These are phyloP conservation scores for Taphrina pruni DNA, from an alignment of 1,139 yeast genomes.

Conservation along the genomic window DNA sequence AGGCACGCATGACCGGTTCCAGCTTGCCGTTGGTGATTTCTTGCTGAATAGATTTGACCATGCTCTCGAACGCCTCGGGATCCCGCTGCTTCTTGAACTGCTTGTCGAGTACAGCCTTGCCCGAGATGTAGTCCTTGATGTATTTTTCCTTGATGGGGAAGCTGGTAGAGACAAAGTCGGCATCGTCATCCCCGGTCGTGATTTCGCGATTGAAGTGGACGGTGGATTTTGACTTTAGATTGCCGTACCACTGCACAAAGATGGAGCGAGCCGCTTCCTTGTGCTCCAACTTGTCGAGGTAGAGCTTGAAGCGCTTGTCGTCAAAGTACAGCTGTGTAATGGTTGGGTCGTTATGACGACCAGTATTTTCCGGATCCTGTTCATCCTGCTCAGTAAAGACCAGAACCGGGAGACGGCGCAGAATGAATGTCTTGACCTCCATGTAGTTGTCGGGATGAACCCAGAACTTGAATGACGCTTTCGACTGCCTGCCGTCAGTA, in stretches of 20 bases:
- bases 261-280: constrained; percentile 71
- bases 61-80: constrained; percentile 61
- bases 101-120: constrained; percentile 57
- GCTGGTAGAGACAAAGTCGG: constrained; percentile 63
- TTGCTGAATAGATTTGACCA: constrained; percentile 65
- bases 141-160: constrained; percentile 79
- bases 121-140: constrained; percentile 65
- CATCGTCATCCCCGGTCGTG: constrained; percentile 59
- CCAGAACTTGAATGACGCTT: constrained; percentile 88
- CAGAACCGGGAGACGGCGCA: constrained; percentile 90
- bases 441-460: constrained; percentile 92
- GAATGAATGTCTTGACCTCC: constrained; percentile 93
- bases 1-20: constrained; percentile 85
- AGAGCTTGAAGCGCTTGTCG: constrained; percentile 78
- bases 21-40: constrained; percentile 70
- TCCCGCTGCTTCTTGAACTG: constrained; percentile 62
- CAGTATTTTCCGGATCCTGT: constrained; percentile 53
- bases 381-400: constrained; percentile 62
- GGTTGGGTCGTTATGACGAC: constrained; percentile 66
- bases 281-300: constrained; percentile 79
- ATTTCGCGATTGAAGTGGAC: constrained; percentile 77
- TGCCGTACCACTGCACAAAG: constrained; percentile 91
- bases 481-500: constrained; percentile 50
- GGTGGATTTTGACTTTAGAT: constrained; percentile 73
- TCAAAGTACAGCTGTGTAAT: constrained; percentile 90